Evolutionary conservation across 495 filamentous ascomycete species (phyloP), one percentile per base, ranked within the genome.

Genomic region (Penicillium soppii): DNA sequence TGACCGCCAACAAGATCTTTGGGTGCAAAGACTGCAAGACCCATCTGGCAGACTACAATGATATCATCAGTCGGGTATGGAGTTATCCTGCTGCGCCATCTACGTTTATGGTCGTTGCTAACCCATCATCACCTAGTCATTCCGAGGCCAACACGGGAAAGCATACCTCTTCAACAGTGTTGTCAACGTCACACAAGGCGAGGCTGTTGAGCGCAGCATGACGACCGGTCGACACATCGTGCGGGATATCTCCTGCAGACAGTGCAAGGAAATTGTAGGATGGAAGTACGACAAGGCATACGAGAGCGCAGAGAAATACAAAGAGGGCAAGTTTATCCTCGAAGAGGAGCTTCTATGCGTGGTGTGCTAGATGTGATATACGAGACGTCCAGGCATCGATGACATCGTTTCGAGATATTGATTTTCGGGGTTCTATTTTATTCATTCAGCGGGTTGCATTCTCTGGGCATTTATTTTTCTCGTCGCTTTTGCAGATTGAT

Each of bases 211-310:
- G 72, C 91, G 94, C 55, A 95, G 86, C 79, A 98, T 98, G 94
- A 98, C 95, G n/a, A 98, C 94, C 2, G 94, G 94, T 39, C 79
- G 87, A 29, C 94, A 98, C 67, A 78, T 97, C 27, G 94, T 98
- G 35, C 85, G 95, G 40, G 94, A 98, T 68, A 96, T 98, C 59
- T 68, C 68, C 33, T 98, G 94, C 73, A 76, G 85, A 44, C 87
- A 92, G 71, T 98, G 94, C 83, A 86, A 85, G 58, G 86, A 89
- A 66, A 88, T 86, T 41, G 94, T 98, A 45, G 94, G 94, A 20
- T 98, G 94, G 94, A 98, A 96, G 73, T 98, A 98, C 73, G 94
- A 98, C 70, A 95, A 95, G 72, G 94, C 94, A 23, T 97, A 85
- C 63, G 94, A 98, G 80, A 60, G 71, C 38, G 82, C 75, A 50